Percentiles rank a stretch among this genome's conserved stretches.
Conservation (phyloP, 2,329 filamentous ascomycete species). For the Cladophialophora yegresii region DNA sequence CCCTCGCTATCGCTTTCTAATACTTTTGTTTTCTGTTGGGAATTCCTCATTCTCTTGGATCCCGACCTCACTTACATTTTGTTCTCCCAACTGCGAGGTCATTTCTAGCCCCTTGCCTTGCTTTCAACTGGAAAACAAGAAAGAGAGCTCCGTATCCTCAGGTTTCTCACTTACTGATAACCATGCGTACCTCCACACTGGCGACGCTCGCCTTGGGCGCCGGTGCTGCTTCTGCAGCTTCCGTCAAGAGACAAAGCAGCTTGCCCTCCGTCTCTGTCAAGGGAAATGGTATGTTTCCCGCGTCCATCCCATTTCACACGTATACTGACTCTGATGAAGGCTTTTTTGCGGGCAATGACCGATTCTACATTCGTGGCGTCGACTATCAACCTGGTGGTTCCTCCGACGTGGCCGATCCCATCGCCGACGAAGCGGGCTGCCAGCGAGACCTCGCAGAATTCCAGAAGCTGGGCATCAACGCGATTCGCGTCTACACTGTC, state of each 20-base stretch:
- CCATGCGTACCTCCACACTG: constrained; percentile 57
- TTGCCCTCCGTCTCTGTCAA: constrained; percentile 62
- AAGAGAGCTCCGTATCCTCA: constrained; percentile 10
- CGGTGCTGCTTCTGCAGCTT: constrained; percentile 50
- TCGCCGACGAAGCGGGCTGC: constrained; percentile 70
- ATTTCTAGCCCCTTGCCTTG: constrained; percentile 17
- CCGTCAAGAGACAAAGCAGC: constrained; percentile 46
- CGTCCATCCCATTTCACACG: neutral
- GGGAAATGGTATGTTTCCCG: constrained; percentile 57
- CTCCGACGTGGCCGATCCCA: constrained; percentile 68
- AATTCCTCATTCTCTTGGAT: constrained; percentile 32
- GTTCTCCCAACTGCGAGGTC: constrained; percentile 3
- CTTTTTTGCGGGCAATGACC: constrained; percentile 63
- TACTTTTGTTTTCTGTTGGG: constrained; percentile 31
- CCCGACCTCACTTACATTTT: constrained; percentile 20
- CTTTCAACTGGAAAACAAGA: constrained; percentile 1
- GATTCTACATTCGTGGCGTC: constrained; percentile 57
- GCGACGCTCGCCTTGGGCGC: constrained; percentile 51
- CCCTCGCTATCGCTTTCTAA: constrained; percentile 35
- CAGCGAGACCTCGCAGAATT: constrained; percentile 78
- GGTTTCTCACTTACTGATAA: constrained; percentile 34
- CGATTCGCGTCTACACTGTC: constrained; percentile 86
- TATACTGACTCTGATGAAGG: constrained; percentile 44
- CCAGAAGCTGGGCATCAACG: constrained; percentile 84
- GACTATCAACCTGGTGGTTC: constrained; percentile 69